These are phyloP conservation scores for Glycine latifolia DNA, from an alignment of 306 rosid genomes.

Conservation along the genomic window DNA sequence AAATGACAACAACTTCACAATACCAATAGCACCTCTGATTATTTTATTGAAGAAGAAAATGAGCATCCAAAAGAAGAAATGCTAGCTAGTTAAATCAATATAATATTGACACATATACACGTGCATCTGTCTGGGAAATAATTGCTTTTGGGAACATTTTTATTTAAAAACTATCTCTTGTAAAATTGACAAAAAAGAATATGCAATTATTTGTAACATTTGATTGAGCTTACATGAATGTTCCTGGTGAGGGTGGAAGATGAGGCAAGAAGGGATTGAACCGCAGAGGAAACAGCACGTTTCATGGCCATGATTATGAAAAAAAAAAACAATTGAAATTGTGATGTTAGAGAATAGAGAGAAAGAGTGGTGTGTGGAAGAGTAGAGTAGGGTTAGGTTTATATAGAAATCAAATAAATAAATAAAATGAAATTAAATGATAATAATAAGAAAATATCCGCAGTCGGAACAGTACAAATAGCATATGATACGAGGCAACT, in stretches of 20 bases:
- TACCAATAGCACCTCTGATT: too few species aligned
- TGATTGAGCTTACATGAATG: conserved; percentile 20
- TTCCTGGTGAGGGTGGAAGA: conserved; percentile 39
- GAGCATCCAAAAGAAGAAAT: too few species aligned
- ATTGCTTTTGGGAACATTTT: too few species aligned
- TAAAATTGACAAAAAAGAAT: neutral
- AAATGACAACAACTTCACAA: too few species aligned
- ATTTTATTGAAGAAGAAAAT: too few species aligned
- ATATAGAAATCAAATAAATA: neutral
- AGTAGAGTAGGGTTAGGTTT: neutral
- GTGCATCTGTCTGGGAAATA: too few species aligned
- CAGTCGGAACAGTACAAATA: conserved; percentile 4
- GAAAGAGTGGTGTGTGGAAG: neutral
- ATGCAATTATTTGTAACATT: neutral
- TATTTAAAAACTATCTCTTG: too few species aligned
- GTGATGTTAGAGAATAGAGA: neutral
- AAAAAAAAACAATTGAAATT: neutral
- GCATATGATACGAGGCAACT: too few species aligned
- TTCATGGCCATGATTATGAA: conserved; percentile 61
- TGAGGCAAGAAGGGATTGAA: conserved; percentile 53
- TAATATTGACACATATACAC: too few species aligned
- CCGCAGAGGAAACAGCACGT: conserved; percentile 58
- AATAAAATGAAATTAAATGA: neutral
- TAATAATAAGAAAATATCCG: neutral
- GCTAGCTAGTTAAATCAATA: too few species aligned